Conservation (phyloP, 192 early-diverging fungal species). For the Globomyces pollinis-pini region DNA sequence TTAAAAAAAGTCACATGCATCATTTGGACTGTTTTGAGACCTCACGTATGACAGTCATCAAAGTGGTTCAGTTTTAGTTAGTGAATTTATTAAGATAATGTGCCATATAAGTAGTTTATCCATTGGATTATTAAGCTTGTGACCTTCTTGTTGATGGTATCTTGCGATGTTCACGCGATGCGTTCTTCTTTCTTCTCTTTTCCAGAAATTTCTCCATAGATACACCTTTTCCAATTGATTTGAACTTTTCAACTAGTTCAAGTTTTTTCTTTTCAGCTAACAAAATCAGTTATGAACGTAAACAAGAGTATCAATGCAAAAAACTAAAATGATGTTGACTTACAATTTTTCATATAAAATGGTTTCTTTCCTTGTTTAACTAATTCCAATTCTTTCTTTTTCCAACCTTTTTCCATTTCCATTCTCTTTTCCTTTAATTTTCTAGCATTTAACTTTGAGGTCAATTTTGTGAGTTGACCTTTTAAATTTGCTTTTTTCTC, state of each 20-base stretch:
- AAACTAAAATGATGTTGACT: conserved; percentile 14
- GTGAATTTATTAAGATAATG: too few species aligned
- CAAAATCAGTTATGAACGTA: conserved; percentile 1
- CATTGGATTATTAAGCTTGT: not conserved
- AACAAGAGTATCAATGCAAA: too few species aligned
- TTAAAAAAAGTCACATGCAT: too few species aligned
- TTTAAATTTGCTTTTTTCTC: conserved; percentile 54
- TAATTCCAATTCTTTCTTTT: conserved; percentile 71
- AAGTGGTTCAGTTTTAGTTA: too few species aligned
- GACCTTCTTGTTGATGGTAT: conserved; percentile 38
- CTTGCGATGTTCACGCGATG: conserved; percentile 68
- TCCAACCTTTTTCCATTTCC: conserved; percentile 63
- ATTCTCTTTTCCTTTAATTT: conserved; percentile 43
- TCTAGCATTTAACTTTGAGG: conserved; percentile 19
- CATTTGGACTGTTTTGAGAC: too few species aligned
- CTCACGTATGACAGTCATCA: too few species aligned
- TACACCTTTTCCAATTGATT: conserved; percentile 56
- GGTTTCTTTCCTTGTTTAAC: conserved; percentile 88
- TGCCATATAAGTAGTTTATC: too few species aligned
- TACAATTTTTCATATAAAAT: conserved; percentile 86
- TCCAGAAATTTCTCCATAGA: conserved; percentile 80
- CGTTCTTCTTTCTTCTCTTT: conserved; percentile 90
- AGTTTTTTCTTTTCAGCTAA: conserved; percentile 74
- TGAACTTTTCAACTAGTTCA: conserved; percentile 81
- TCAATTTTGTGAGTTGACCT: conserved; percentile 37